A percentile compares a stretch with the other conserved stretches of the same genome.
Conservation (phyloP, 2,329 filamentous ascomycete genomes). For the Cercospora sp. region DNA sequence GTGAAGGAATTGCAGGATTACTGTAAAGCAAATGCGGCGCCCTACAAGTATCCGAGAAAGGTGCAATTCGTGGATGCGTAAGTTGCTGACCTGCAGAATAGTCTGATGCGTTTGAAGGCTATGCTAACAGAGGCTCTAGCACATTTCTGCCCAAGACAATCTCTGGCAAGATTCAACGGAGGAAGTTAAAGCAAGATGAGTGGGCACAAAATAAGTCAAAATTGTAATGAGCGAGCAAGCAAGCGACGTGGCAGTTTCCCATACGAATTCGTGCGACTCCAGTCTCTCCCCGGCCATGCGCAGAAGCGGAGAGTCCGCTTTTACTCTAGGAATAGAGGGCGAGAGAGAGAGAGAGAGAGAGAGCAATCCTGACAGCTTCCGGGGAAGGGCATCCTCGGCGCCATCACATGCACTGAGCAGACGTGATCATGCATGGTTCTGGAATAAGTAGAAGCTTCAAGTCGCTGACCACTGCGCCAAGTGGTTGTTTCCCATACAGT, state of each 20-base stretch:
- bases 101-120: neutral
- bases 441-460: too few species aligned
- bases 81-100: neutral
- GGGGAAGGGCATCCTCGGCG: too few species aligned
- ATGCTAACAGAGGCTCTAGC: slow-evolving; percentile 9
- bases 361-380: too few species aligned
- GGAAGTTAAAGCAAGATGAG: slow-evolving; percentile 42
- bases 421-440: too few species aligned
- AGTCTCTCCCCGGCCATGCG: neutral
- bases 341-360: too few species aligned
- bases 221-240: neutral
- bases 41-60: slow-evolving; percentile 46
- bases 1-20: slow-evolving; percentile 43
- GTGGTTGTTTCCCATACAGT: too few species aligned
- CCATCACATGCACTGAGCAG: too few species aligned
- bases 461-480: too few species aligned
- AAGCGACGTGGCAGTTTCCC: neutral
- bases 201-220: slow-evolving; percentile 35
- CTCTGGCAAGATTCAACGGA: slow-evolving; percentile 38
- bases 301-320: neutral
- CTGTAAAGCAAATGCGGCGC: slow-evolving; percentile 44
- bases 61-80: slow-evolving; percentile 42
- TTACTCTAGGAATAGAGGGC: too few species aligned
- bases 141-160: slow-evolving; percentile 45
- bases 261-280: neutral